Base-by-base conservation (phyloP, 1,284 basidiomycete genomes). In the Cronartium ribicola region DNA sequence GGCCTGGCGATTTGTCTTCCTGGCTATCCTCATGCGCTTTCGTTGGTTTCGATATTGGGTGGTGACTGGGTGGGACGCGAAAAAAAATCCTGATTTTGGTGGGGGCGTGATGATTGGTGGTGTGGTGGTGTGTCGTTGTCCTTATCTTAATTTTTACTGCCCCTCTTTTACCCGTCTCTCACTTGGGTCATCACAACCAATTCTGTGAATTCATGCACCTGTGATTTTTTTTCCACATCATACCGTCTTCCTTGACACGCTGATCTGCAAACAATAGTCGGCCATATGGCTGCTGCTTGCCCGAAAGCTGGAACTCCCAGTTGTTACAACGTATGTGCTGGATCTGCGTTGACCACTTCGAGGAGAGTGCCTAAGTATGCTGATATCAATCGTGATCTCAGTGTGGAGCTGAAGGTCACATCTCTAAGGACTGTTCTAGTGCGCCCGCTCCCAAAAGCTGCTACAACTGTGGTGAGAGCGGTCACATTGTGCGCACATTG, bases 261-360 rank as follows among this genome's bases (percentile, higher is more conserved):
- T 55, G 51, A 55, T 55, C 0, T 55, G 2, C 17, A 8, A 43
- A 43, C n/a, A 39, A 37, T 46, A 74, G 71, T 41, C 17, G 71
- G 71, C 55, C 71, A 74, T 62, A 48, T 67, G 46, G 71, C 71
- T 59, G 64, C 71, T 22, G 71, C 66, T 48, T 74, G 71, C 17
- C 71, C 71, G 13, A 51, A 74, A 55, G 65, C 71, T 20, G 71
- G 71, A 20, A 74, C 71, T 46, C 71, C 65, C 40, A 67, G 64
- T 40, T 74, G 71, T 48, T 74, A 74, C 65, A 74, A 66, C 44
- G 66, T 67, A 20, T 39, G 59, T 66, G 17, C 29, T 39, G 11
- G 36, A 65, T 48, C n/a, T 13, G n/a, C 37, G 48, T 29, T 14
- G 17, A 17, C 14, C 3, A 22, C 6, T 13, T 65, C n/a, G 2